phyloP scores from a whole-genome alignment of 2,329 filamentous ascomycete species.

The Fusarium clavum region DNA sequence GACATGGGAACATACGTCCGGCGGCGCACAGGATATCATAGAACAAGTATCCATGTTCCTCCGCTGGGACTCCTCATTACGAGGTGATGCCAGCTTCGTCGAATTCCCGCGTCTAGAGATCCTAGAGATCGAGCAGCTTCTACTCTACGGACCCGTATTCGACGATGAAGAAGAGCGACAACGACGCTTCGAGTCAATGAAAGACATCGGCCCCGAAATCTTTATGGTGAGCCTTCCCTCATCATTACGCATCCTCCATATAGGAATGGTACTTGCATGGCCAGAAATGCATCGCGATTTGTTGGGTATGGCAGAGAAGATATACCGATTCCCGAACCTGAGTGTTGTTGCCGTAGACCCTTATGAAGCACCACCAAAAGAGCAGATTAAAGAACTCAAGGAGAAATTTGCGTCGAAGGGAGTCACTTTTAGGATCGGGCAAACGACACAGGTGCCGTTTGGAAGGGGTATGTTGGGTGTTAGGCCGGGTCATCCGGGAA shows the following conservation, averaged over 20 bases:
- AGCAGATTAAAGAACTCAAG: constrained; percentile 38
- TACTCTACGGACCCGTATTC: constrained; percentile 46
- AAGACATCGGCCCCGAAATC: constrained; percentile 38
- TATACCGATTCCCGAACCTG: constrained; percentile 41
- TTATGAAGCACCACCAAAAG: constrained; percentile 31
- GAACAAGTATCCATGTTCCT: constrained; percentile 42
- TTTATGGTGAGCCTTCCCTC: constrained; percentile 45
- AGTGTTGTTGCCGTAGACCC: constrained; percentile 44
- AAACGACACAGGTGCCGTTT: constrained; percentile 43
- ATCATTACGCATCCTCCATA: constrained; percentile 40
- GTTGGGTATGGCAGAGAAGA: constrained; percentile 38
- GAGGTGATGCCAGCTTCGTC: constrained; percentile 42
- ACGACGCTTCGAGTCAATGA: constrained; percentile 31
- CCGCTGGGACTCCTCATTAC: constrained; percentile 42
- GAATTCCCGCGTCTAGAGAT: constrained; percentile 45
- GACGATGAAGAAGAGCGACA: constrained; percentile 39
- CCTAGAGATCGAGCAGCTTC: constrained; percentile 44
- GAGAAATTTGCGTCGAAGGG: constrained; percentile 35
- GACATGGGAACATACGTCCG: constrained; percentile 42
- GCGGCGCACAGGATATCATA: constrained; percentile 42
- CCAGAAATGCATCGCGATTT: constrained; percentile 44
- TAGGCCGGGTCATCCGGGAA: constrained; percentile 40
- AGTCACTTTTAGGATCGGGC: constrained; percentile 36
- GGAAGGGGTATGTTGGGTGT: constrained; percentile 45
- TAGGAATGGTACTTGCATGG: constrained; percentile 47